Evolutionary conservation across 148 eudicot species (phyloP).

Genomic region (Polygonum aviculare): DNA sequence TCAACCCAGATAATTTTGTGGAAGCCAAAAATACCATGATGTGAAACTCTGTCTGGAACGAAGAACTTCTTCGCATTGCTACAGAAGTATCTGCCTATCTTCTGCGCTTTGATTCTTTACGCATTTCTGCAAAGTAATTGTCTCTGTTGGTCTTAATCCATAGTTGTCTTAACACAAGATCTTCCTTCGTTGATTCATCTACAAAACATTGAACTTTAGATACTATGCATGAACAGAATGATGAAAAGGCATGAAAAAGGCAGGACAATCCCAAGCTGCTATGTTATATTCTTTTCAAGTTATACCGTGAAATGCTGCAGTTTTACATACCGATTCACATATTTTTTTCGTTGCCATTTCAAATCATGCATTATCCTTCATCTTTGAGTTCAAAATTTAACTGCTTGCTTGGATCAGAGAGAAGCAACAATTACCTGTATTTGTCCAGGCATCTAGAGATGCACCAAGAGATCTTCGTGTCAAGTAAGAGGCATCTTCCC

Average conservation of each 20-base stretch:
- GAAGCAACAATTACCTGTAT: slow-evolving; percentile 38
- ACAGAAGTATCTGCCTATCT: slow-evolving; percentile 31
- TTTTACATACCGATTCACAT: not conserved
- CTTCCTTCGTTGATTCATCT: slow-evolving; percentile 79
- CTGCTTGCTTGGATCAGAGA: not conserved
- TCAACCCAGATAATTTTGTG: not conserved
- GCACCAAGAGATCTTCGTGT: slow-evolving; percentile 67
- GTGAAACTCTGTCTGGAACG: not conserved
- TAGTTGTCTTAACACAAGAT: slow-evolving; percentile 64
- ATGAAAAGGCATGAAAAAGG: not conserved
- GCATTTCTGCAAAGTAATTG: slow-evolving; percentile 61
- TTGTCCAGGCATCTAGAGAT: slow-evolving; percentile 51
- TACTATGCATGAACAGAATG: not conserved
- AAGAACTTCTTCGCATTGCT: not conserved
- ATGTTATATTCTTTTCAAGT: slow-evolving; percentile 1
- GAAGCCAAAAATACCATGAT: not conserved
- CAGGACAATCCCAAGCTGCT: not conserved
- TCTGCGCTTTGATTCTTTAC: slow-evolving; percentile 96
- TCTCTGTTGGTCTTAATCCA: slow-evolving; percentile 80
- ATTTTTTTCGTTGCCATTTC: not conserved
- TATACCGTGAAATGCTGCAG: not conserved
- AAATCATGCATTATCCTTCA: not conserved
- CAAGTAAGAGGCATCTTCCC: slow-evolving; percentile 87
- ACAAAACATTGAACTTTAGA: not conserved
- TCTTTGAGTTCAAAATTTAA: not conserved